Evolutionary conservation across 2,329 filamentous ascomycete genomes (phyloP), one percentile per base, ranked within the genome.

Genomic region (Fusarium drepaniforme): DNA sequence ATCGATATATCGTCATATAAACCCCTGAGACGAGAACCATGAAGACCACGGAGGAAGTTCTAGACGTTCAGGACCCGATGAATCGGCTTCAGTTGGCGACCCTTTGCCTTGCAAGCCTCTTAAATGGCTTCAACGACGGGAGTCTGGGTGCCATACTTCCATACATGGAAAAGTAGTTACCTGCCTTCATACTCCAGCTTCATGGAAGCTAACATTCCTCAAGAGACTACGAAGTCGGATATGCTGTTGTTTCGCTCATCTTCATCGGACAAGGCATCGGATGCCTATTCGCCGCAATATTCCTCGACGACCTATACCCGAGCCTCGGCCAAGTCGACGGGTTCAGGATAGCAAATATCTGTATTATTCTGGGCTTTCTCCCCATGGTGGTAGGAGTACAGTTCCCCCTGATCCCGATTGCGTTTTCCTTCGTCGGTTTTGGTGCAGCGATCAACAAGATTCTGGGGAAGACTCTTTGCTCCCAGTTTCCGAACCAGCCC

Each of bases 161-260:
- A 4, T 40, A 58, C 30, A 58, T 58, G 35, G 33, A 58, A 40
- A 37, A 9, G 53, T 58, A 25, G 5, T 5, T 23, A n/a, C 30
- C 16, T 15, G 6, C 12, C 33, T 1, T 5, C 8, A 12, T 37
- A 3, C n/a, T 11, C 23, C 3, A 8, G 3, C 3, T 8, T 5
- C 16, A 15, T 12, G 2, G 13, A 8, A 25, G 15, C 35, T 58
- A 25, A 58, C 16, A 12, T 12, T 5, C 21, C 2, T 58, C 3
- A 3, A 58, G 56, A 38, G 33, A 40, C 11, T 58, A 59, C 16
- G 1, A 8, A 1, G 8, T 42, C 18, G 35, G 37, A 1, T 59
- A 59, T 59, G 57, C 57, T 0, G 57, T 59, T n/a, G 57, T 42
- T n/a, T 59, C 57, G 12, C 57, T 59, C 6, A 21, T 42, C 16